Evolutionary conservation across 345 rosid species (phyloP).

Genomic region (Psidium guajava): DNA sequence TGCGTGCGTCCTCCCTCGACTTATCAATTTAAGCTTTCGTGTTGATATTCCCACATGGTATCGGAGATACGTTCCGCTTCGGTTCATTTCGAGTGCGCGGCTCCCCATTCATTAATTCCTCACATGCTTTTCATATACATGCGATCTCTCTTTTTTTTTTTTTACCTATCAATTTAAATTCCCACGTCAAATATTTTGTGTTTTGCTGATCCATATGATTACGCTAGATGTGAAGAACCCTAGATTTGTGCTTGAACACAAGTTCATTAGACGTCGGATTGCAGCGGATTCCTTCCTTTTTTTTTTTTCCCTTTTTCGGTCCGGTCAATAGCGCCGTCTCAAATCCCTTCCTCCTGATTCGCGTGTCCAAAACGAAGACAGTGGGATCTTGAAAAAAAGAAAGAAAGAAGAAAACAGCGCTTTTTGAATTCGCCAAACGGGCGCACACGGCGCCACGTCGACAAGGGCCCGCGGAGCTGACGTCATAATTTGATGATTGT

Average conservation of each 20-base stretch:
- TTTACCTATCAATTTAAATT: too few relatives aligned
- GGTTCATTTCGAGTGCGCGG: neutral
- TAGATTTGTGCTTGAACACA: neutral
- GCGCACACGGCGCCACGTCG: neutral
- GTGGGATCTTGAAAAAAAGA: too few relatives aligned
- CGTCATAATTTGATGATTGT: neutral
- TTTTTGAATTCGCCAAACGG: neutral
- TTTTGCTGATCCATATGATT: neutral
- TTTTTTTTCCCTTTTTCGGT: rapidly evolving
- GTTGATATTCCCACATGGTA: neutral
- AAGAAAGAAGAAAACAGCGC: too few relatives aligned
- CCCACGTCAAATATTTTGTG: too few relatives aligned
- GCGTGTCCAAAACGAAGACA: neutral
- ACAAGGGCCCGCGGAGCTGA: neutral
- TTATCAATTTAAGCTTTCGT: too few relatives aligned
- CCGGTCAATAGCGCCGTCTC: neutral
- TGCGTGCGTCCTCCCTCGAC: rapidly evolving
- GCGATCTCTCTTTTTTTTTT: too few relatives aligned
- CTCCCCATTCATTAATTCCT: neutral
- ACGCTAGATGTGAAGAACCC: rapidly evolving
- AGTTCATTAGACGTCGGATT: neutral
- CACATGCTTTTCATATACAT: rapidly evolving
- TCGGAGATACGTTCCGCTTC: neutral
- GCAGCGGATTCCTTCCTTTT: too few relatives aligned
- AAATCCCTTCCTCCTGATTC: neutral